A percentile compares a stretch with the other conserved stretches of the same genome.
These are phyloP conservation scores for Claviceps spartinae DNA, from an alignment of 2,329 filamentous ascomycete species.

Conservation along the genomic window DNA sequence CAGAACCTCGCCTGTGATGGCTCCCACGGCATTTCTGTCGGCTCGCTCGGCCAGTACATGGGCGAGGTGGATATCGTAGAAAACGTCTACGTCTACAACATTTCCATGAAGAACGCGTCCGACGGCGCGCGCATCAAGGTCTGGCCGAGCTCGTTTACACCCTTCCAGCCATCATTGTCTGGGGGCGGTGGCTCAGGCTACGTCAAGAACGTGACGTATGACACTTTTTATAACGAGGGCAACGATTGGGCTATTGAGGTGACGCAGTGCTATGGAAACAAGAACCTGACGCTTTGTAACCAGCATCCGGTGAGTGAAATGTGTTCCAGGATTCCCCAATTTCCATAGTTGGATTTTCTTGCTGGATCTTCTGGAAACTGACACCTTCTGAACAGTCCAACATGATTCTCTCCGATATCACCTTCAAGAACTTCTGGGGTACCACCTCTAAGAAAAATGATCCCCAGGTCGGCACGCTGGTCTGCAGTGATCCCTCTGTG, in stretches of 20 bases:
- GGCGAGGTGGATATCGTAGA: constrained; percentile 53
- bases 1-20: constrained; percentile 55
- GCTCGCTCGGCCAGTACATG: constrained; percentile 54
- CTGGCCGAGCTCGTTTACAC: constrained; percentile 40
- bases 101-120: constrained; percentile 43
- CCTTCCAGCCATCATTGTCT: constrained; percentile 34
- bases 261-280: constrained; percentile 1
- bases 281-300: background rate
- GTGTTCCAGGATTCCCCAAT: no score
- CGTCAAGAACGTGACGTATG: constrained; percentile 55
- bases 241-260: constrained; percentile 30
- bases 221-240: constrained; percentile 44
- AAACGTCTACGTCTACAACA: constrained; percentile 52
- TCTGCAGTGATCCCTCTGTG: background rate
- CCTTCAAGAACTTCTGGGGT: background rate
- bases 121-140: constrained; percentile 63
- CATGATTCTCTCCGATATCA: background rate
- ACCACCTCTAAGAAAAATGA: background rate
- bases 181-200: constrained; percentile 41
- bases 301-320: background rate
- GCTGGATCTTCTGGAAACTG: background rate
- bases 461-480: background rate
- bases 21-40: constrained; percentile 61
- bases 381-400: background rate
- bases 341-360: no score